Evolutionary conservation across 2,329 filamentous ascomycete genomes (phyloP).

Genomic region (Exophiala alcalophila): DNA sequence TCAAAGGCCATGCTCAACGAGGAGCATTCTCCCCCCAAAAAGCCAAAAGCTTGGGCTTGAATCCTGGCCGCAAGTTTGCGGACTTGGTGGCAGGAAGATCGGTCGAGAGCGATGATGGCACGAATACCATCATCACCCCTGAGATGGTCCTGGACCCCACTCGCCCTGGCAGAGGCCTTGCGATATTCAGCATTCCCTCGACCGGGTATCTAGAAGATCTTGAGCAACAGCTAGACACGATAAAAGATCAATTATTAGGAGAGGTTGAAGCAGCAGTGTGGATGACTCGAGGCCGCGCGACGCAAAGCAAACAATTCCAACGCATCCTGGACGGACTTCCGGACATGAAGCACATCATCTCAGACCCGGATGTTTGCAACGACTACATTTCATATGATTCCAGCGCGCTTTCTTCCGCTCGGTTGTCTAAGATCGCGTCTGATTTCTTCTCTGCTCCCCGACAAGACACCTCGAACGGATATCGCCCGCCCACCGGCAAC

Average conservation of each 20-base stretch:
- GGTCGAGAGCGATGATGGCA: conserved; percentile 62
- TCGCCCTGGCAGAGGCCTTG: conserved; percentile 68
- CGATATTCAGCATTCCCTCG: conserved; percentile 75
- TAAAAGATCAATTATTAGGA: conserved; percentile 56
- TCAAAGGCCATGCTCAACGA: conserved; percentile 70
- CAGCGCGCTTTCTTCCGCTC: conserved; percentile 63
- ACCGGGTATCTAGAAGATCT: conserved; percentile 67
- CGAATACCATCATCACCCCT: conserved; percentile 62
- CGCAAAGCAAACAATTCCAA: conserved; percentile 59
- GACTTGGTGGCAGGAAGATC: conserved; percentile 61
- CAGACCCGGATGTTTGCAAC: conserved; percentile 68
- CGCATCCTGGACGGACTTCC: conserved; percentile 65
- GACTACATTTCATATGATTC: conserved; percentile 72
- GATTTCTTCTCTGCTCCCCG: conserved; percentile 69
- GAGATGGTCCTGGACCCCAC: conserved; percentile 77
- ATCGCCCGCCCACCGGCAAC: conserved; percentile 4
- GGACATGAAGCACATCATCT: conserved; percentile 70
- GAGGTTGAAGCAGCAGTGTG: conserved; percentile 71
- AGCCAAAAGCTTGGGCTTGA: conserved; percentile 65
- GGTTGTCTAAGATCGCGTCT: conserved; percentile 69
- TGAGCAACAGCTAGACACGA: conserved; percentile 51
- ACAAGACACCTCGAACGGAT: conserved; percentile 53
- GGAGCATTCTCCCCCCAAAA: conserved; percentile 73
- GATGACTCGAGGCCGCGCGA: conserved; percentile 71
- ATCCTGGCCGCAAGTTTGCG: conserved; percentile 57